Percentiles rank a stretch among this genome's conserved stretches.
These are phyloP conservation scores for Lagenidium giganteum DNA, from an alignment of 352 stramenopile species.

Conservation along the genomic window DNA sequence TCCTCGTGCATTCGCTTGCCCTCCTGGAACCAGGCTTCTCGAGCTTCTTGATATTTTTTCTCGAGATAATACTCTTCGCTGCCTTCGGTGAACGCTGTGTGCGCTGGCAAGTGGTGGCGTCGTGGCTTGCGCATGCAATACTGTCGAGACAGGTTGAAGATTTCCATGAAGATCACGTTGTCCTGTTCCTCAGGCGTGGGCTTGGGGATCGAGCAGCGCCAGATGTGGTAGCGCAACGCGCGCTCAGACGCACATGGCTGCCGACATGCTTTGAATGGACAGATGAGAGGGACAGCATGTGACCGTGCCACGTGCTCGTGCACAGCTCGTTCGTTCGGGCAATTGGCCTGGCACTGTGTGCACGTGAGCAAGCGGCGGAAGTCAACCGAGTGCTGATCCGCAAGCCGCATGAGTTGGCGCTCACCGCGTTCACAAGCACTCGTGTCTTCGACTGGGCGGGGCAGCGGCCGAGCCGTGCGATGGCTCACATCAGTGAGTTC, in stretches of 20 bases:
- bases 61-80: conserved; percentile 65
- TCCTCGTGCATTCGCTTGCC: conserved; percentile 33
- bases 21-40: conserved; percentile 31
- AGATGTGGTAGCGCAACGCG: conserved; percentile 74
- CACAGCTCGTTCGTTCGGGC: conserved; percentile 18
- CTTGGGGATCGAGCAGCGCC: conserved; percentile 51
- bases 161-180: conserved; percentile 66
- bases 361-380: conserved; percentile 39
- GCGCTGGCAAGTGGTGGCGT: conserved; percentile 29
- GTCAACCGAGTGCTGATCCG: conserved; percentile 27
- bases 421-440: conserved; percentile 31
- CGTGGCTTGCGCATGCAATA: conserved; percentile 71
- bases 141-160: conserved; percentile 65
- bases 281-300: conserved; percentile 64
- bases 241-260: conserved; percentile 66
- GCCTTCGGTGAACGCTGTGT: conserved; percentile 5
- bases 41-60: conserved; percentile 51
- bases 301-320: conserved; percentile 54
- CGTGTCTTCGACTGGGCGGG: conserved; percentile 35
- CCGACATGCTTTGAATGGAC: conserved; percentile 57
- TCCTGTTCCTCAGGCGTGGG: conserved; percentile 46
- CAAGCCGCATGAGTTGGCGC: conserved; percentile 23
- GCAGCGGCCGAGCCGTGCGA: conserved; percentile 34
- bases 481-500: conserved; percentile 61
- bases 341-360: conserved; percentile 30